Conservation (phyloP, 768 basidiomycete genomes). For the Boletus reticulatus region DNA sequence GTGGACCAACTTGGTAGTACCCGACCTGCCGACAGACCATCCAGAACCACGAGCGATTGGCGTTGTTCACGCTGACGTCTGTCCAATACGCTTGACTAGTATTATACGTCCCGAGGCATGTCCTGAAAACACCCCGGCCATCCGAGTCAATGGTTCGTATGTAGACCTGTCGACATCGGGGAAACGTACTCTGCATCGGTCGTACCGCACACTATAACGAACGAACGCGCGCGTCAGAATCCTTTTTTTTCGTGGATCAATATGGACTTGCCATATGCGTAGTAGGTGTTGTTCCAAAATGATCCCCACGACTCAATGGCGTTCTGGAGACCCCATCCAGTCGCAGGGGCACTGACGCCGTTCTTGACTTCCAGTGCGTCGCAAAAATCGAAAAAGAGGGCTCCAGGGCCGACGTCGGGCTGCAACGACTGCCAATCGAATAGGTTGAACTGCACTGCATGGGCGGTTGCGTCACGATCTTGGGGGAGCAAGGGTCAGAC, state of each 20-base stretch:
- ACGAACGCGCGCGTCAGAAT: not conserved
- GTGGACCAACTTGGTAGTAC: slow-evolving; percentile 41
- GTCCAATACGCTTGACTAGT: slow-evolving; percentile 45
- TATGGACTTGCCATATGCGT: slow-evolving; percentile 40
- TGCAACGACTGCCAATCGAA: slow-evolving; percentile 70
- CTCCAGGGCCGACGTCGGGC: slow-evolving; percentile 44
- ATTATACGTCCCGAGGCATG: slow-evolving; percentile 44
- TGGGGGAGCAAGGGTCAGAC: slow-evolving; percentile 10
- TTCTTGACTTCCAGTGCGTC: slow-evolving; percentile 39
- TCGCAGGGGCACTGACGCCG: slow-evolving; percentile 40
- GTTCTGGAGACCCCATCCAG: slow-evolving; percentile 62
- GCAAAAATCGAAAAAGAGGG: slow-evolving; percentile 38
- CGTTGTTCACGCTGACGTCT: slow-evolving; percentile 53
- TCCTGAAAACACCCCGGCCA: slow-evolving; percentile 26
- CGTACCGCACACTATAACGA: slow-evolving; percentile 44
- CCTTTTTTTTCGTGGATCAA: not conserved
- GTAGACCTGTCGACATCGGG: too few relatives aligned
- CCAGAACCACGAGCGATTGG: slow-evolving; percentile 67
- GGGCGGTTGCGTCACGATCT: slow-evolving; percentile 24
- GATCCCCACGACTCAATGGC: slow-evolving; percentile 60
- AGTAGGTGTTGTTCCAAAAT: slow-evolving; percentile 54
- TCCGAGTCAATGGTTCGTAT: slow-evolving; percentile 19
- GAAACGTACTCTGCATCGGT: not conserved
- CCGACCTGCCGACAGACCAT: slow-evolving; percentile 74
- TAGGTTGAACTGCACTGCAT: slow-evolving; percentile 46